These are phyloP conservation scores for Cadophora malorum DNA, from an alignment of 2,329 filamentous ascomycete species.

Conservation along the genomic window DNA sequence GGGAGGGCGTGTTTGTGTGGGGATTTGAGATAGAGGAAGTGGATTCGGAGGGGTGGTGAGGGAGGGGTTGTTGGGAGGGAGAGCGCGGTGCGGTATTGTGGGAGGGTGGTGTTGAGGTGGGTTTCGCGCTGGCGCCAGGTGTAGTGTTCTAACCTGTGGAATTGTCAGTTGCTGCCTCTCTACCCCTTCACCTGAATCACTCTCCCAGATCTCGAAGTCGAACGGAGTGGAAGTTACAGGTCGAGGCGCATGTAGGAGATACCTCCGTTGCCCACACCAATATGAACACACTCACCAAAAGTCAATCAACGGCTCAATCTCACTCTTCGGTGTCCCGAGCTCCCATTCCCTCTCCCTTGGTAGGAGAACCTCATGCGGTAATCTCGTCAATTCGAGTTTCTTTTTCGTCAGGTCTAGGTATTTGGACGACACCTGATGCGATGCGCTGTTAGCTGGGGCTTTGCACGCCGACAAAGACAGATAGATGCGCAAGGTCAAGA, in stretches of 20 bases:
- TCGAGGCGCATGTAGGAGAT: neutral
- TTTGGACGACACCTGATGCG: slow-evolving; percentile 64
- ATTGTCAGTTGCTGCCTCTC: neutral
- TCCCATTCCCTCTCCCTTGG: slow-evolving; percentile 59
- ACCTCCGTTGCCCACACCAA: neutral
- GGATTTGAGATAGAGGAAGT: slow-evolving; percentile 69
- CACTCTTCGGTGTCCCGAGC: slow-evolving; percentile 59
- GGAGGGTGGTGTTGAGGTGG: slow-evolving; percentile 61
- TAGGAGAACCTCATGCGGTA: slow-evolving; percentile 63
- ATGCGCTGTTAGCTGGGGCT: slow-evolving; percentile 27
- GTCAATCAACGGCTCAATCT: slow-evolving; percentile 69
- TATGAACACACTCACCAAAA: slow-evolving; percentile 57
- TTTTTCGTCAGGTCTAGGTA: slow-evolving; percentile 71
- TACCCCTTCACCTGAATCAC: neutral
- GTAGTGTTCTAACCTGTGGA: slow-evolving; percentile 66
- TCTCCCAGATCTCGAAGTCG: neutral
- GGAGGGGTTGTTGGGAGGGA: slow-evolving; percentile 17
- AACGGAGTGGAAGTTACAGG: neutral
- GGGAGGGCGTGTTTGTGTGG: slow-evolving; percentile 61
- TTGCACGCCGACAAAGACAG: no score
- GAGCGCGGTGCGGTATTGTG: slow-evolving; percentile 64
- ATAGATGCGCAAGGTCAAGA: no score
- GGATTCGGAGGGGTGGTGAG: slow-evolving; percentile 56
- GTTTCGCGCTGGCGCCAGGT: slow-evolving; percentile 67
- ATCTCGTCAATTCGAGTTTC: slow-evolving; percentile 70